These are phyloP conservation scores for Dorcoceras hygrometricum DNA, from an alignment of 257 asterid species.

Conservation along the genomic window DNA sequence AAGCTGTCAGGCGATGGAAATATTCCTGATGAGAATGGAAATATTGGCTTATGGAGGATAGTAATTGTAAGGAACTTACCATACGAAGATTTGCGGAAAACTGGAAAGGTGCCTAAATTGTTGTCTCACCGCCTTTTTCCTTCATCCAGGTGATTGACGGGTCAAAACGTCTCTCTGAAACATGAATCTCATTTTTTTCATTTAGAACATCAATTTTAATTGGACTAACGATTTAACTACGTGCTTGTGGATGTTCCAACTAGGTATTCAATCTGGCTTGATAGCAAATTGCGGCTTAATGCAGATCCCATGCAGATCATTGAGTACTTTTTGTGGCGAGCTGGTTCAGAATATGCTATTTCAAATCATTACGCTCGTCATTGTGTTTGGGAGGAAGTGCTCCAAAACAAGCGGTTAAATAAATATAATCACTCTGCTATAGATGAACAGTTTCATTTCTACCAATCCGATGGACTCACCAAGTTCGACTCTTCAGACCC, in stretches of 20 bases:
- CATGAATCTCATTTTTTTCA: constrained; percentile 21
- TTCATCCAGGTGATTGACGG: constrained; percentile 71
- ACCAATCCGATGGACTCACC: constrained; percentile 82
- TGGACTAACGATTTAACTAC: constrained; percentile 17
- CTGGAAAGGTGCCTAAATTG: constrained; percentile 94
- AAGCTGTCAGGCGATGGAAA: constrained; percentile 71
- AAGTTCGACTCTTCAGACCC: constrained; percentile 75
- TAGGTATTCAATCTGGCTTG: constrained; percentile 96
- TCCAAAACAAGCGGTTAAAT: constrained; percentile 82
- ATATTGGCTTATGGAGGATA: constrained; percentile 81
- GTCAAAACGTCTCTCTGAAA: constrained; percentile 13
- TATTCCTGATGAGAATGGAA: constrained; percentile 62
- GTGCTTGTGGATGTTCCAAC: constrained; percentile 21
- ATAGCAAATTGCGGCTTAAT: constrained; percentile 85
- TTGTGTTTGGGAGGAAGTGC: constrained; percentile 94
- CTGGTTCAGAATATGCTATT: constrained; percentile 79
- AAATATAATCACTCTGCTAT: constrained; percentile 79
- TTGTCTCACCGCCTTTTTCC: constrained; percentile 91
- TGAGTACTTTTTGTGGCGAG: constrained; percentile 80
- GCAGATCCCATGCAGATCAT: constrained; percentile 83
- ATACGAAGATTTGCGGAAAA: constrained; percentile 71
- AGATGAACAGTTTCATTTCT: constrained; percentile 74
- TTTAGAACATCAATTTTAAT: constrained; percentile 18
- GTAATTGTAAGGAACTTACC: constrained; percentile 76
- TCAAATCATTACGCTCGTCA: constrained; percentile 88